Percentiles rank a stretch among this genome's conserved stretches.
Conservation (phyloP, 2,329 filamentous ascomycete species). For the Trichoderma sp. region DNA sequence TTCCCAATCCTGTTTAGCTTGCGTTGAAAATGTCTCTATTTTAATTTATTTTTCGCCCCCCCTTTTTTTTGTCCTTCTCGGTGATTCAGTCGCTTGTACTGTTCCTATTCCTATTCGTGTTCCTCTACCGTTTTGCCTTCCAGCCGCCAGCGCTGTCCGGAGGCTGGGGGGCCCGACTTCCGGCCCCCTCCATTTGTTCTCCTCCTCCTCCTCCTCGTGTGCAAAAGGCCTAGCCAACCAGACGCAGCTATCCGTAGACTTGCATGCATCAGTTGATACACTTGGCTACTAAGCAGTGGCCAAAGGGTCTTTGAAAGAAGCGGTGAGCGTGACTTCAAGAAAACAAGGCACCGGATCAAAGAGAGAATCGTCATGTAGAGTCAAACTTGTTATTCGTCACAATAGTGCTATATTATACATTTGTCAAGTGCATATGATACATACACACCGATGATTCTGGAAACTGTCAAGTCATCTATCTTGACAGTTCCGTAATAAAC, state of each 20-base stretch:
- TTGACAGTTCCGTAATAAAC: background rate
- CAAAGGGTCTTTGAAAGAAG: background rate
- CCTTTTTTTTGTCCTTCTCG: background rate
- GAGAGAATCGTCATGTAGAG: background rate
- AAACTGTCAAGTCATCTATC: background rate
- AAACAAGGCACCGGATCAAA: background rate
- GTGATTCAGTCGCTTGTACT: constrained; percentile 8
- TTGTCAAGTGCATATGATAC: constrained; percentile 13
- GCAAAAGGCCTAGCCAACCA: background rate
- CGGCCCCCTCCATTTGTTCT: background rate
- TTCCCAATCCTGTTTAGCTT: background rate
- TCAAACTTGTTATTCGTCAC: background rate
- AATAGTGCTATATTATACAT: constrained; percentile 23
- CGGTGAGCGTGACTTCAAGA: background rate
- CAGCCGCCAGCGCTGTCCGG: background rate
- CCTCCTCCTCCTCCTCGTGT: background rate
- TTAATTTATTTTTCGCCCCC: background rate
- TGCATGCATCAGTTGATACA: constrained; percentile 15
- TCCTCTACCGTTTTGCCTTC: constrained; percentile 4
- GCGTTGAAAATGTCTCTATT: background rate
- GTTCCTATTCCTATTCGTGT: too few species aligned
- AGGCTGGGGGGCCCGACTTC: background rate
- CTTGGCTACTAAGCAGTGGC: background rate
- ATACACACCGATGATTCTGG: constrained; percentile 2
- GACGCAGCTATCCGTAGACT: background rate